Conservation (phyloP, 2,329 filamentous ascomycete genomes). For the Dactylellina cionopaga region DNA sequence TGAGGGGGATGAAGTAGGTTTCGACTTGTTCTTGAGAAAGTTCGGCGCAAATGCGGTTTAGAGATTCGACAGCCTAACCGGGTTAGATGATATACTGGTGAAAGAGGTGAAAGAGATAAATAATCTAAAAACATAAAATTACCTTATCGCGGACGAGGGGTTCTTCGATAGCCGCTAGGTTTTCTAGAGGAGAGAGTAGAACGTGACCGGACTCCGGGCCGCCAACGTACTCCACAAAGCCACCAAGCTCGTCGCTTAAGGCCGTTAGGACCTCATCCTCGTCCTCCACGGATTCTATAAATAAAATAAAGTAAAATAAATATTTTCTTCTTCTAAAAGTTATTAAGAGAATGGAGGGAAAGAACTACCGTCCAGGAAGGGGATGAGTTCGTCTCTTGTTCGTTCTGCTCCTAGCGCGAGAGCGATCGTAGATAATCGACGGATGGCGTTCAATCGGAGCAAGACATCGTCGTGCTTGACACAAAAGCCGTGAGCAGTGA, state of each 20-base stretch:
- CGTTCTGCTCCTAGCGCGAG: conserved; percentile 94
- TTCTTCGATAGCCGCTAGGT: conserved; percentile 97
- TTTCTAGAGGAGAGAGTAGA: conserved; percentile 94
- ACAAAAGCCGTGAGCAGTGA: neutral
- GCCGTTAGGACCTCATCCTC: conserved; percentile 98
- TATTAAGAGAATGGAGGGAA: conserved; percentile 39
- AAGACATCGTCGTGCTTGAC: conserved; percentile 81
- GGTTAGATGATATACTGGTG: conserved; percentile 5
- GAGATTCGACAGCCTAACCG: conserved; percentile 97
- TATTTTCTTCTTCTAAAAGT: too few relatives aligned
- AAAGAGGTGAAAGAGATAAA: conserved; percentile 17
- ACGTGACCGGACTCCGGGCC: conserved; percentile 94
- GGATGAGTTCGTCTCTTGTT: conserved; percentile 97
- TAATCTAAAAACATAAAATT: too few relatives aligned
- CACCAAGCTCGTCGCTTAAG: conserved; percentile 93
- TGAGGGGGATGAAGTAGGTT: conserved; percentile 95
- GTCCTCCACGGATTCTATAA: conserved; percentile 93
- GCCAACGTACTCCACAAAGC: conserved; percentile 97
- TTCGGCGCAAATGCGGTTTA: conserved; percentile 98
- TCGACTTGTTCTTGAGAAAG: conserved; percentile 92
- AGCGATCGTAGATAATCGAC: conserved; percentile 96
- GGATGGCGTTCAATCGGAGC: conserved; percentile 96
- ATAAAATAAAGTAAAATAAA: conserved; percentile 1
- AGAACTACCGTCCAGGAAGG: conserved; percentile 92
- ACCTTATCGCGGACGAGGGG: conserved; percentile 98